phyloP scores from a whole-genome alignment of 1,139 yeast species.

The Lodderomyces oxycetoniae region DNA sequence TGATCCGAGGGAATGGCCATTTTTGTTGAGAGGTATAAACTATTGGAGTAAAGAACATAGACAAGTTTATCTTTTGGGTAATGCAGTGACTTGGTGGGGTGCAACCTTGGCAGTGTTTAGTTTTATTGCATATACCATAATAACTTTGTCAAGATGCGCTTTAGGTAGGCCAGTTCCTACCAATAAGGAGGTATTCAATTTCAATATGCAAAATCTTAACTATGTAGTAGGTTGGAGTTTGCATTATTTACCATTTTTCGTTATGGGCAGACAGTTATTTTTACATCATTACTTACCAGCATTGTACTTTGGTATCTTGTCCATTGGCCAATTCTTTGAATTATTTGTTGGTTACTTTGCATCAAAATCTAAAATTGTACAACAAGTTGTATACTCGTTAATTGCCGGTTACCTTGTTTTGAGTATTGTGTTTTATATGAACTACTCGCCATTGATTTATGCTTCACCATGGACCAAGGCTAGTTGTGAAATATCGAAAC shows the following conservation, averaged over 20 bases:
- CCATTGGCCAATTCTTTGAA: constrained; percentile 79
- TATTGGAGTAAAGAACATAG: constrained; percentile 80
- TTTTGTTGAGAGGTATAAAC: constrained; percentile 84
- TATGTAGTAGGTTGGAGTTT: constrained; percentile 77
- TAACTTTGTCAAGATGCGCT: constrained; percentile 75
- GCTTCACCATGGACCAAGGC: constrained; percentile 78
- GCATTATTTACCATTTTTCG: constrained; percentile 82
- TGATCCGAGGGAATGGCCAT: constrained; percentile 85
- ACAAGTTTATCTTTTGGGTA: constrained; percentile 86
- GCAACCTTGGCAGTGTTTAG: constrained; percentile 55
- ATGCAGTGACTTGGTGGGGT: constrained; percentile 88
- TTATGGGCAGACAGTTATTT: constrained; percentile 93
- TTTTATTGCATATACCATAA: constrained; percentile 49
- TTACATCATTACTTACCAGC: constrained; percentile 92
- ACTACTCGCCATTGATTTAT: constrained; percentile 71
- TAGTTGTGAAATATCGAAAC: constrained; percentile 58
- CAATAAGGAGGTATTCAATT: constrained; percentile 59
- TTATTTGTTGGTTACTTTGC: constrained; percentile 47
- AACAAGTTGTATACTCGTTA: constrained; percentile 37
- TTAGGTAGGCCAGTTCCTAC: constrained; percentile 46
- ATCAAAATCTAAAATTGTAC: constrained; percentile 30
- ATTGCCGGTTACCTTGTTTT: constrained; percentile 46
- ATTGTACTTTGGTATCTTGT: constrained; percentile 80
- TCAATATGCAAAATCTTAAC: constrained; percentile 64
- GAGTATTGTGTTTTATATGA: constrained; percentile 53